These are phyloP conservation scores for Coniochaeta hoffmannii DNA, from an alignment of 2,329 filamentous ascomycete genomes.

Conservation along the genomic window DNA sequence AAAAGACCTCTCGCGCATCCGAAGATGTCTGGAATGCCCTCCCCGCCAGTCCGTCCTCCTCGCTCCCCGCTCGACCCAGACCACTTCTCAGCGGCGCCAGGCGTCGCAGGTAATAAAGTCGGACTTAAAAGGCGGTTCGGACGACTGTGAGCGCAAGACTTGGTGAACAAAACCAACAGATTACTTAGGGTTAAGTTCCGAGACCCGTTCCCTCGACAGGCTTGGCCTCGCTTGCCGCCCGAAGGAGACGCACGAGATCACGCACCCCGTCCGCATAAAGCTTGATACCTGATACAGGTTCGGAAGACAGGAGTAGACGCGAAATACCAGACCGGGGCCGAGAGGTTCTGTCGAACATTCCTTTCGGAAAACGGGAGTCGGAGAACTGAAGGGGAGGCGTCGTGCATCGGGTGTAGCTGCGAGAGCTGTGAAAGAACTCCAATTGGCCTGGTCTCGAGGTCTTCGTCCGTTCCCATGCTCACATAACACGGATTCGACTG, in stretches of 20 bases:
- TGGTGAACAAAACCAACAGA: constrained; percentile 50
- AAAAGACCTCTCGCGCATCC: constrained; percentile 47
- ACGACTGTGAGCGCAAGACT: constrained; percentile 68
- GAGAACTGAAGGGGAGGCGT: constrained; percentile 75
- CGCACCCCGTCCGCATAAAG: constrained; percentile 38
- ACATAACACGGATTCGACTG: constrained; percentile 6
- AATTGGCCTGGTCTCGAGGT: constrained; percentile 12
- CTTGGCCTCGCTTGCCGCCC: constrained; percentile 28
- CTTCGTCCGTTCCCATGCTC: constrained; percentile 1
- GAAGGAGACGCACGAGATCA: constrained; percentile 25
- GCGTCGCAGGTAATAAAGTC: constrained; percentile 11
- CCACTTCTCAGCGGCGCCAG: constrained; percentile 43
- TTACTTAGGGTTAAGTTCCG: constrained; percentile 97
- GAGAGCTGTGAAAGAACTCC: constrained; percentile 38
- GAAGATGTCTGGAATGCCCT: constrained; percentile 50
- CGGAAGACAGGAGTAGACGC: constrained; percentile 43
- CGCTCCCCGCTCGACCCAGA: constrained; percentile 24
- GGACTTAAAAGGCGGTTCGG: constrained; percentile 58
- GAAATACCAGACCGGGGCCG: constrained; percentile 25
- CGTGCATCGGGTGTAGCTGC: constrained; percentile 44
- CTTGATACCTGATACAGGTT: constrained; percentile 52
- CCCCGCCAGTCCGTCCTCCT: constrained; percentile 39
- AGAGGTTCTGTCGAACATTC: constrained; percentile 49
- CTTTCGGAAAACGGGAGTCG: constrained; percentile 64
- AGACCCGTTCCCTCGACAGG: constrained; percentile 53